These are phyloP conservation scores for Russula foetens DNA, from an alignment of 768 basidiomycete species.

Conservation along the genomic window DNA sequence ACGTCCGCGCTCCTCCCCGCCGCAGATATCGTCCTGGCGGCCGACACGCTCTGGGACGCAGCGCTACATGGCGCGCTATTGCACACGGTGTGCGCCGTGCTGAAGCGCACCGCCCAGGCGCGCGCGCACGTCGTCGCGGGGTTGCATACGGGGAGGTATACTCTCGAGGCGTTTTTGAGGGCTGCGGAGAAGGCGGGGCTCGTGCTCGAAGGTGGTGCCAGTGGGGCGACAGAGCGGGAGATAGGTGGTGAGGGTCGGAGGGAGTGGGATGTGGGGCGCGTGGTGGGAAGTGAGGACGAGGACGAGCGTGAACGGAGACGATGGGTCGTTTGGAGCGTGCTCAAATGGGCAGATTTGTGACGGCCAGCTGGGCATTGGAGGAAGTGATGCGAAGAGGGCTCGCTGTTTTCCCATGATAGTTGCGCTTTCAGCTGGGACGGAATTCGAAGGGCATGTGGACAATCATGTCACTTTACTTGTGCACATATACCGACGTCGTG, in stretches of 20 bases:
- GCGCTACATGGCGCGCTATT: slow-evolving; percentile 49
- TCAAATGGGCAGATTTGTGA: slow-evolving; percentile 11
- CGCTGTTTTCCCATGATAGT: no score
- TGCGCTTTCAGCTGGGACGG: no score
- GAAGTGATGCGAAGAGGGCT: no score
- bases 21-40: slow-evolving; percentile 54
- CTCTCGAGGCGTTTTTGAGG: slow-evolving; percentile 53
- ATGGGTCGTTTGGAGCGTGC: slow-evolving; percentile 62
- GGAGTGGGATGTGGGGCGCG: slow-evolving; percentile 44
- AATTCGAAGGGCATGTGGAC: no score
- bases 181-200: slow-evolving; percentile 35
- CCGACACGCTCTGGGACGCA: slow-evolving; percentile 75
- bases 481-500: no score
- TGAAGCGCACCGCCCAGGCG: slow-evolving; percentile 36
- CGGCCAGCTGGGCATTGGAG: no score
- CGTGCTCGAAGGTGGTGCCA: slow-evolving; percentile 30
- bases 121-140: slow-evolving; percentile 64
- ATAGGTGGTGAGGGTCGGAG: slow-evolving; percentile 33
- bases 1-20: slow-evolving; percentile 24
- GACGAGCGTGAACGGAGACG: slow-evolving; percentile 59
- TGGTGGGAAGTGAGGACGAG: slow-evolving; percentile 34
- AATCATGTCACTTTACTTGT: no score
- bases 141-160: slow-evolving; percentile 69
- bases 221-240: slow-evolving; percentile 40
- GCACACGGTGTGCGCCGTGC: slow-evolving; percentile 39